Percentiles rank a stretch among this genome's conserved stretches.
Evolutionary conservation across 352 stramenopile genomes (phyloP).

Genomic region (Elongisporangium undulatum): DNA sequence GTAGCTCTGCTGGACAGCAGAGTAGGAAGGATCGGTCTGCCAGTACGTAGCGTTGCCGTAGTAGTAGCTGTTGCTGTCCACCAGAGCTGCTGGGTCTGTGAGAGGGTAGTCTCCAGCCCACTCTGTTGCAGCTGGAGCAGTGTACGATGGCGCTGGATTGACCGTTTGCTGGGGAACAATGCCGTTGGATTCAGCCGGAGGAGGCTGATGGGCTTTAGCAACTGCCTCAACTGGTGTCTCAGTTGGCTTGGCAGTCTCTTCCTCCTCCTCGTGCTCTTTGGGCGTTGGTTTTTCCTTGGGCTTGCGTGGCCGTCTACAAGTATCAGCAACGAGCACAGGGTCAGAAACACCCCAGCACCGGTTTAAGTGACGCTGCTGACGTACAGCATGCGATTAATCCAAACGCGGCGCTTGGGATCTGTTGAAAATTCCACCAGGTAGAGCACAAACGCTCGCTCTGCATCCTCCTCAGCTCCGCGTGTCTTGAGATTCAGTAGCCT

Average conservation of each 20-base stretch:
- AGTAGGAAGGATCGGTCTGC: not conserved
- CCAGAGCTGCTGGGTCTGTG: slow-evolving; percentile 5
- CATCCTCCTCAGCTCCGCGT: slow-evolving; percentile 7
- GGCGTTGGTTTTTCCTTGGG: not conserved
- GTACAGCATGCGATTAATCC: slow-evolving; percentile 67
- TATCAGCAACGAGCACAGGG: not conserved
- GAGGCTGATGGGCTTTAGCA: not conserved
- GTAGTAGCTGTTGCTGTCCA: slow-evolving; percentile 22
- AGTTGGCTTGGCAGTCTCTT: not conserved
- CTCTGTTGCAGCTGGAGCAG: not conserved
- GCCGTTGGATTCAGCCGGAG: not conserved
- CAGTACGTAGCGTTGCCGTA: not conserved
- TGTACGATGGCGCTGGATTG: not conserved
- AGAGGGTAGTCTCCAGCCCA: not conserved
- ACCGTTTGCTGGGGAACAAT: not conserved
- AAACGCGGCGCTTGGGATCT: slow-evolving; percentile 50
- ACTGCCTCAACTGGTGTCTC: not conserved
- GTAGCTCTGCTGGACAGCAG: not conserved
- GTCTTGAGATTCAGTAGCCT: not conserved
- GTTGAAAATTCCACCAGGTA: slow-evolving; percentile 72
- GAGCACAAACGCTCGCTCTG: slow-evolving; percentile 46
- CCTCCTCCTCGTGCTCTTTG: not conserved
- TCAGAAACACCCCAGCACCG: not conserved
- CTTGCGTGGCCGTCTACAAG: not conserved
- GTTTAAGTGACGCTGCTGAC: slow-evolving; percentile 6